Percentiles rank a stretch among this genome's conserved stretches.
These are phyloP conservation scores for Lachancea dasiensis DNA, from an alignment of 805 yeast species.

Conservation along the genomic window DNA sequence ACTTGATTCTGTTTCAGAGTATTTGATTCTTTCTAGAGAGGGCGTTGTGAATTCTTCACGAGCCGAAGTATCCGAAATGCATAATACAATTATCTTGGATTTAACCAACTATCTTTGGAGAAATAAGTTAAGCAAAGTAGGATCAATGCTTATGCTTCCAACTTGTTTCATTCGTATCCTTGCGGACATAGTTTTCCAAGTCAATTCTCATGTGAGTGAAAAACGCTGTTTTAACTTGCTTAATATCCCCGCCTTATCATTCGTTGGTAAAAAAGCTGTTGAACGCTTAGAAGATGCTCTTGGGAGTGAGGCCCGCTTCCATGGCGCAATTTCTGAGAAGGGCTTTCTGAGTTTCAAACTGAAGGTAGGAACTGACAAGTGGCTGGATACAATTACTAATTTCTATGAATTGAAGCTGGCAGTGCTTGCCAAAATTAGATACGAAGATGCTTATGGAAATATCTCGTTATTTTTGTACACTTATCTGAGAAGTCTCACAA, in stretches of 20 bases:
- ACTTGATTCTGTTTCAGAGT: neutral
- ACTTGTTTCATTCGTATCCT: conserved; percentile 17
- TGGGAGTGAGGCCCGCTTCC: conserved; percentile 4
- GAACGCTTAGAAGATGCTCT: neutral
- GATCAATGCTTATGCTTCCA: conserved; percentile 21
- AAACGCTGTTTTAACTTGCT: conserved; percentile 20
- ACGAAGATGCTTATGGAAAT: conserved; percentile 38
- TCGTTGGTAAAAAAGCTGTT: conserved; percentile 7
- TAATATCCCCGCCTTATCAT: conserved; percentile 25
- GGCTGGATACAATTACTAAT: conserved; percentile 4
- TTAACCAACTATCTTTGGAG: conserved; percentile 30
- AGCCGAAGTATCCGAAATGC: conserved; percentile 16
- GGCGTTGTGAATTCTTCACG: neutral
- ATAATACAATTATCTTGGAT: conserved; percentile 25
- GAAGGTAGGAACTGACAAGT: neutral
- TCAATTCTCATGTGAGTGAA: conserved; percentile 10
- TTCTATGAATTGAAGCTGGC: conserved; percentile 5
- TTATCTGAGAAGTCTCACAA: conserved; percentile 41
- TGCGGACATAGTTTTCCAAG: conserved; percentile 13
- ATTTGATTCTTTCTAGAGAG: neutral
- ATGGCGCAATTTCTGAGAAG: conserved; percentile 16
- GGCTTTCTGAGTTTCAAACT: conserved; percentile 15
- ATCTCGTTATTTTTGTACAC: conserved; percentile 45
- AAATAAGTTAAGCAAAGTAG: conserved; percentile 19
- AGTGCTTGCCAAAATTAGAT: conserved; percentile 17